These are phyloP conservation scores for Gossypioides kirkii DNA, from an alignment of 345 rosid genomes.

Conservation along the genomic window DNA sequence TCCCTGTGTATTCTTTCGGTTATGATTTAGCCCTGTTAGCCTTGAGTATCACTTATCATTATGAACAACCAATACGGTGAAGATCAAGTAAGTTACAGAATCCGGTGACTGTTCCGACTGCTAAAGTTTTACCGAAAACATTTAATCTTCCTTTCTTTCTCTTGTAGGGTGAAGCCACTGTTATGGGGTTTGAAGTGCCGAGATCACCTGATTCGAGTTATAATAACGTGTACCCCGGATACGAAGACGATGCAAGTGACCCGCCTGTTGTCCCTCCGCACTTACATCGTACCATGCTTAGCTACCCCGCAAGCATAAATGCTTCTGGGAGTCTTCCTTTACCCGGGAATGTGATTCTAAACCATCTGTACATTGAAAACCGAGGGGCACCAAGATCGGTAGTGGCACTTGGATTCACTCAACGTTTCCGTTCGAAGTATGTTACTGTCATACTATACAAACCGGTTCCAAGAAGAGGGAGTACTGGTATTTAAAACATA, in stretches of 20 bases:
- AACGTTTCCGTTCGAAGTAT: constrained; percentile 77
- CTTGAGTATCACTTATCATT: constrained; percentile 20
- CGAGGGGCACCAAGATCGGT: constrained; percentile 76
- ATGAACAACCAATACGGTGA: constrained; percentile 54
- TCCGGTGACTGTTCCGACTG: constrained; percentile 1
- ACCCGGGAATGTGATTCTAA: constrained; percentile 67
- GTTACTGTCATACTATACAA: constrained; percentile 94
- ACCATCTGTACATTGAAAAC: constrained; percentile 91
- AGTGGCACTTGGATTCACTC: constrained; percentile 91
- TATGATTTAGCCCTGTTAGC: constrained; percentile 23
- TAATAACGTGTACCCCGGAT: constrained; percentile 55
- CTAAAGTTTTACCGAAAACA: constrained; percentile 3
- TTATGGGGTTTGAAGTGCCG: constrained; percentile 86
- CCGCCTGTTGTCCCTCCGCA: constrained; percentile 84
- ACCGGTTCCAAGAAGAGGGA: constrained; percentile 71
- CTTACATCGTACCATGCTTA: constrained; percentile 59
- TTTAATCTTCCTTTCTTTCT: constrained; percentile 13
- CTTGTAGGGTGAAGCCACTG: constrained; percentile 64
- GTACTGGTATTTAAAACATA: constrained; percentile 37
- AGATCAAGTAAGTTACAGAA: constrained; percentile 46
- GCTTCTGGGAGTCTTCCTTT: constrained; percentile 37
- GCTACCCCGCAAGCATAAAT: constrained; percentile 49
- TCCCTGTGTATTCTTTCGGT: constrained; percentile 15
- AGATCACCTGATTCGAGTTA: constrained; percentile 90
- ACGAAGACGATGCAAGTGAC: constrained; percentile 81